Percentiles rank a stretch among this genome's conserved stretches.
Conservation (phyloP, 2,329 filamentous ascomycete genomes). For the Microcera coccophila region DNA sequence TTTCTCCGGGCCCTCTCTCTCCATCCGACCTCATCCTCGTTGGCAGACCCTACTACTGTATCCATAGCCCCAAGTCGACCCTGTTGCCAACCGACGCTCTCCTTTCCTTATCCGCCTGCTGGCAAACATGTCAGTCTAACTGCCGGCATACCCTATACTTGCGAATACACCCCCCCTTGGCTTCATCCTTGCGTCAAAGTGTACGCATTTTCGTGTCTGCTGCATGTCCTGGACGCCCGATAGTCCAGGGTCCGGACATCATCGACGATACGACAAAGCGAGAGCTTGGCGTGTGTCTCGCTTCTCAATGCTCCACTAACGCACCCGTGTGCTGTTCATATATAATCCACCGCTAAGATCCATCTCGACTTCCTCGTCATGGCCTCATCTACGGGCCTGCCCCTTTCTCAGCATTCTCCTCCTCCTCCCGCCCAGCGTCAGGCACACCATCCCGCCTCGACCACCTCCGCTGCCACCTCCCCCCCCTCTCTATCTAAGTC, state of each 20-base stretch:
- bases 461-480: conserved; percentile 24
- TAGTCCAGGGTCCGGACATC: neutral
- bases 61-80: neutral
- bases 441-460: conserved; percentile 12
- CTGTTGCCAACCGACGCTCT: neutral
- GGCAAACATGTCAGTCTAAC: conserved; percentile 15
- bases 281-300: conserved; percentile 1
- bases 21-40: neutral
- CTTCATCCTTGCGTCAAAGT: conserved; percentile 1
- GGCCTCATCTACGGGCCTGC: conserved; percentile 13
- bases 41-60: neutral
- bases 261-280: neutral
- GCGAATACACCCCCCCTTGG: conserved; percentile 3
- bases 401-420: conserved; percentile 6
- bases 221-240: conserved; percentile 4
- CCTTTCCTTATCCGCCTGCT: conserved; percentile 3
- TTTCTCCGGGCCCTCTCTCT: neutral
- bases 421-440: conserved; percentile 21
- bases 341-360: conserved; percentile 16
- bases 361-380: conserved; percentile 13
- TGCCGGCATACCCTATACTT: conserved; percentile 11
- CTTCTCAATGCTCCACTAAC: conserved; percentile 25
- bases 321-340: conserved; percentile 16
- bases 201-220: neutral
- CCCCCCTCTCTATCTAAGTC: conserved; percentile 20